phyloP scores from a whole-genome alignment of 805 yeast species.

The Saturnispora serradocipensis region DNA sequence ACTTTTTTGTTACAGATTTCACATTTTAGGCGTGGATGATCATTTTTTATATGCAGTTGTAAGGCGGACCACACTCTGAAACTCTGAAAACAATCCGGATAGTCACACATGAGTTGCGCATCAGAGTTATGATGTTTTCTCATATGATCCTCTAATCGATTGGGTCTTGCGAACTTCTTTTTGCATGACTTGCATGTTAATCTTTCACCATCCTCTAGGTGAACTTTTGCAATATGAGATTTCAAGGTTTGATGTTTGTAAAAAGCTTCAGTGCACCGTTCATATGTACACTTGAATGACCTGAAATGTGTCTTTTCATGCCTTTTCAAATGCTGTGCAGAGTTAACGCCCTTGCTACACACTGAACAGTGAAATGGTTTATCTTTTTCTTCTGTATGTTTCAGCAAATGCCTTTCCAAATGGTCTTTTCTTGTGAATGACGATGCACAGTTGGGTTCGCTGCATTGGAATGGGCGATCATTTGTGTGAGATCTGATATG shows the following conservation, averaged over 20 bases:
- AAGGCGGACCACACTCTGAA: constrained; percentile 69
- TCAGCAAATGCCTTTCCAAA: constrained; percentile 60
- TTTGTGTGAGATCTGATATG: constrained; percentile 72
- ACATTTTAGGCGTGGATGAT: constrained; percentile 66
- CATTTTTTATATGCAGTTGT: constrained; percentile 59
- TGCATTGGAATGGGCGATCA: constrained; percentile 69
- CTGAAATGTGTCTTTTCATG: constrained; percentile 77
- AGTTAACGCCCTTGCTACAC: constrained; percentile 77
- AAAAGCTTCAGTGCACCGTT: constrained; percentile 58
- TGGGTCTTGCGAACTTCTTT: constrained; percentile 54
- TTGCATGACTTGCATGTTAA: constrained; percentile 57
- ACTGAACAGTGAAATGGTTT: constrained; percentile 65
- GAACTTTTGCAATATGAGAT: constrained; percentile 60
- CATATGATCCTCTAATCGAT: constrained; percentile 57
- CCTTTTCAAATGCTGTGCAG: constrained; percentile 70
- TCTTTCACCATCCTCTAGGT: constrained; percentile 34
- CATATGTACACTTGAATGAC: constrained; percentile 52
- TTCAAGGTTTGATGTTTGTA: constrained; percentile 67
- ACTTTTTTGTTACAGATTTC: constrained; percentile 58
- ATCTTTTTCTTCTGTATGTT: constrained; percentile 43
- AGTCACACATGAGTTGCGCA: constrained; percentile 48
- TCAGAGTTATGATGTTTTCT: constrained; percentile 50
- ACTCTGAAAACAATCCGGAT: constrained; percentile 46
- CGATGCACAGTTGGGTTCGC: constrained; percentile 44
- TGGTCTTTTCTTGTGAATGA: constrained; percentile 73